Base-by-base conservation (phyloP, 192 early-diverging fungal genomes). In the Diversispora epigaea region DNA sequence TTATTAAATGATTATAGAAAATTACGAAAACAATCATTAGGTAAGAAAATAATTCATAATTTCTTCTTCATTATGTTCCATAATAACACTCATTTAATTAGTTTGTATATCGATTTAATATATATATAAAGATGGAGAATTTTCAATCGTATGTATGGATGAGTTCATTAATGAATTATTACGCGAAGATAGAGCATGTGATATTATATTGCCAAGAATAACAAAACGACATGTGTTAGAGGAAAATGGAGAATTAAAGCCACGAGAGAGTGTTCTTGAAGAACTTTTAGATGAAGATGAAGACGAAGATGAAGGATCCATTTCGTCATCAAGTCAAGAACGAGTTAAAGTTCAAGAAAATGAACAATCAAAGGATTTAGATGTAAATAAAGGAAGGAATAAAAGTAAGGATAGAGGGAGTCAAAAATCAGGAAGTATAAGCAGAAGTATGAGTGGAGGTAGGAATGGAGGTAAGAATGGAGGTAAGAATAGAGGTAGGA, bases 81-180 rank as follows among this genome's bases (percentile, higher is more conserved):
- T 32, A 32, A 32, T 32, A 32, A 32, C 2, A 32, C 25, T 32
- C 25, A 32, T 32, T 32, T 32, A 32, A 32, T 32, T 1, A 32
- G 25, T 32, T 32, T 17, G 32, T 61, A 12, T 46, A 12, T 8
- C 9, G 25, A 32, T 25, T 54, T 22, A 54, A 4, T 54, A 9
- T 15, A 17, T 19, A 56, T 15, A 43, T 68, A 21, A 75, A 78
- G 77, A 60, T 12, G 82, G 79, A 8, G 79, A 79, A 17, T 79
- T 78, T 76, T 46, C 56, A 22, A 77, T 86, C 9, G 89, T 90
- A 5, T 83, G 88, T 75, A 90, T 99, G 89, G 96, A 98, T 76
- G 91, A 95, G 79, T 96, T 98, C 79, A 87, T 96, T 41, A 94
- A 99, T 78, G 81, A 90, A 32, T 81, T 99, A 22, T 82, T 99